Conservation (phyloP, 345 rosid species). For the Syzygium grande region DNA sequence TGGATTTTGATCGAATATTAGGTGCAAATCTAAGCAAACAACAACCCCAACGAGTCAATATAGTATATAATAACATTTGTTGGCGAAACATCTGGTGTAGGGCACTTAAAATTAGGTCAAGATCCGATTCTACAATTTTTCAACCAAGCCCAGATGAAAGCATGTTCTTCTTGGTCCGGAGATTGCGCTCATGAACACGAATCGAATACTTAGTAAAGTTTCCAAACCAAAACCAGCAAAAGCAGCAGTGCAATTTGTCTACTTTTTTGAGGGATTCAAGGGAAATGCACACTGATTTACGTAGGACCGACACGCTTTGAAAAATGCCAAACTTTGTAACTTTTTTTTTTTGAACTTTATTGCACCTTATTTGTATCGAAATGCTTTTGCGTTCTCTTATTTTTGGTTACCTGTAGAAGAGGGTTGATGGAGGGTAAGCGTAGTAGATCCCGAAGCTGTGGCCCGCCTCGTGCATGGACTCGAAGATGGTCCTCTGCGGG, state of each 20-base stretch:
- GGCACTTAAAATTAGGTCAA: neutral
- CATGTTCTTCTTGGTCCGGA: neutral
- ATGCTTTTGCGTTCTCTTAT: fast-evolving
- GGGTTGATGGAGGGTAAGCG: constrained; percentile 44
- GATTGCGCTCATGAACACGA: neutral
- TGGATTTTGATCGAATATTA: neutral
- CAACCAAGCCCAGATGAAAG: neutral
- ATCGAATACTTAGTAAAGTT: neutral
- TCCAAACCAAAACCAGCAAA: neutral
- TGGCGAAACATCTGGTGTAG: neutral
- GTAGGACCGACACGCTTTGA: neutral
- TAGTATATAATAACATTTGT: neutral
- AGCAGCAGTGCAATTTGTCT: neutral
- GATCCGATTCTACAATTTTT: neutral
- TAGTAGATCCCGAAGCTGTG: constrained; percentile 50
- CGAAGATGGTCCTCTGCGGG: constrained; percentile 68
- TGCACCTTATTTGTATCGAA: neutral
- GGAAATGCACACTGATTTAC: neutral
- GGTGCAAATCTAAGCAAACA: neutral
- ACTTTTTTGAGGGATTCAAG: neutral
- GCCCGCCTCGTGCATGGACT: constrained; percentile 58
- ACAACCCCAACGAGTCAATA: neutral
- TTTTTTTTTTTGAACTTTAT: neutral
- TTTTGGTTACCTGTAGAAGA: constrained; percentile 41
- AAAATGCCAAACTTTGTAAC: neutral